Evolutionary conservation across 768 basidiomycete species (phyloP), one percentile per base, ranked within the genome.

Genomic region (Crepidotus variabilis): DNA sequence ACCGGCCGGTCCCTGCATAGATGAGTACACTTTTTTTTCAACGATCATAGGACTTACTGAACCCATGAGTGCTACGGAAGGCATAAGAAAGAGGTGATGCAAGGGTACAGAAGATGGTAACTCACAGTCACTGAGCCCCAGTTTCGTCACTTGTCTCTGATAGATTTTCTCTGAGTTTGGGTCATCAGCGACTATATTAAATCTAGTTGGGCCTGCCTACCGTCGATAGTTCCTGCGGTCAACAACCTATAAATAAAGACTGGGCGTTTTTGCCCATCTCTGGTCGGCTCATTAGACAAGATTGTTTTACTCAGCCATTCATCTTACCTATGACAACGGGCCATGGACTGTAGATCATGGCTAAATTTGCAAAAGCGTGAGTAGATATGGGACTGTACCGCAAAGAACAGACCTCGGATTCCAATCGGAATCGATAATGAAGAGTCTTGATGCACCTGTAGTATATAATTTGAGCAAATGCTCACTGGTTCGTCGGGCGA

Each of bases 331-430:
- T 96, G 92, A 67, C 95, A 96, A 50, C 96, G 84, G 51, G 94
- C 96, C 96, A 98, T 98, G 1, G 97, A 88, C 71, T 99, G 97
- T 16, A 94, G 70, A 72, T 99, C 97, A 63, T 90, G 90, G 63
- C 90, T 92, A 54, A 24, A 39, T 43, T 24, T n/a, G 21, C 22
- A 23, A 11, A 34, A 28, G 34, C 23, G 1, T 33, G 50, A 54
- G 28, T 56, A 53, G 18, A 54, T 7, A 52, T 21, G 24, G 32
- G n/a, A 22, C 24, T 36, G 35, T 43, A n/a, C n/a, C n/a, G 24
- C 32, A 23, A 50, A 21, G 28, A 57, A 20, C 67, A 51, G 50
- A 85, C 87, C 90, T 92, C 34, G 94, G 94, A 72, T 95, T 96
- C 94, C 94, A 97, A 65, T 95, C 94, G 18, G 88, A 90, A 69